Evolutionary conservation across 2,329 filamentous ascomycete species (phyloP), one percentile per base, ranked within the genome.

Genomic region (Ramularia endophylla): DNA sequence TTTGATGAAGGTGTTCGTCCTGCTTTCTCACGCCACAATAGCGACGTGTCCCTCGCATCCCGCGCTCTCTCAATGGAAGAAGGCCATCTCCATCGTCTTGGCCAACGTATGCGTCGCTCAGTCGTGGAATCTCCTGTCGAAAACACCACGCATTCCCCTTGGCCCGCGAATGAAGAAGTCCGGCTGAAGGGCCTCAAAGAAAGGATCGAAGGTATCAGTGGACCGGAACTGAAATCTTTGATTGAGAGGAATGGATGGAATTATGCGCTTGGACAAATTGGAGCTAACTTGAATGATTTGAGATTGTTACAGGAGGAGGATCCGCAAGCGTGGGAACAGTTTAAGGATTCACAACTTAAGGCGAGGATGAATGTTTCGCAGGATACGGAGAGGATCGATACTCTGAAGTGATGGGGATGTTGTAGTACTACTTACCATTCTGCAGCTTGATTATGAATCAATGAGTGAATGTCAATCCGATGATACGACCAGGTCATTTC

Each of bases 31-130:
- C 73, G 81, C 20, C 73, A 77, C 48, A 76, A 75, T 52, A 82
- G 78, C 2, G 80, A 84, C 52, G 80, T 83, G n/a, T 81, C 77
- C 2, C 71, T 85, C 8, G 79, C 81, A 32, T 76, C 77, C 3
- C 77, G 78, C 37, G 78, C 77, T 16, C 74, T 83, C 45, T 74
- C 75, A 1, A 72, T 78, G 33, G 82, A 86, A 65, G 82, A 86
- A 72, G 82, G 81, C 22, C 77, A 77, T 22, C 74, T 85, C 52
- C 81, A 84, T 55, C 78, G 81, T 18, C 73, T 85, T 27, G 79
- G 81, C 20, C 80, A 85, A 54, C 73, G 76, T 48, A 68, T 85
- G 32, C 77, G 80, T 15, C 77, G 80, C 30, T 78, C 82, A 44
- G 71, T 85, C 27, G 65, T 84, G 31, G 67, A 70, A 12, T 68